Evolutionary conservation across 371 early-diverging fungal species (phyloP).

Genomic region (Coemansia sp.): DNA sequence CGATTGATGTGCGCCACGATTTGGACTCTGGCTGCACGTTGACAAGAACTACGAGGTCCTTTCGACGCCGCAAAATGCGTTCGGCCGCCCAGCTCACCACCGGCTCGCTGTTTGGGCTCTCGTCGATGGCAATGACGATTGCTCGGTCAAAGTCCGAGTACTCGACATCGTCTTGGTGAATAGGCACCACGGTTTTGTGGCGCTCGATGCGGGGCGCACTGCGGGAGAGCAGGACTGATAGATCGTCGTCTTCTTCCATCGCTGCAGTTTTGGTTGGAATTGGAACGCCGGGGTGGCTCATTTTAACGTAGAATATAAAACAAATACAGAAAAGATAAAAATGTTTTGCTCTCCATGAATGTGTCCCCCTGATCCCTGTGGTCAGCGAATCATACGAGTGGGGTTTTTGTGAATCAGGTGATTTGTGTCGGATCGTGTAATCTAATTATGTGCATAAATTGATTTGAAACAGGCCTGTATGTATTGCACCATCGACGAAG

Average conservation of each 20-base stretch:
- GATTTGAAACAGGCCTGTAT: background rate
- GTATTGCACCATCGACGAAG: background rate
- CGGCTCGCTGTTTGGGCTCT: constrained; percentile 39
- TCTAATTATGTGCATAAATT: background rate
- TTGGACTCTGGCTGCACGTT: constrained; percentile 51
- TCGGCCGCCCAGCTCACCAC: constrained; percentile 47
- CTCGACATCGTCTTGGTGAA: constrained; percentile 49
- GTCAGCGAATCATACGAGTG: background rate
- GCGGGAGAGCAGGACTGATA: constrained; percentile 43
- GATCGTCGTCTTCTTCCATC: constrained; percentile 50
- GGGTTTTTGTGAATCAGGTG: background rate
- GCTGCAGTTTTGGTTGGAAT: constrained; percentile 23
- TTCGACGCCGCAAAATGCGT: constrained; percentile 43
- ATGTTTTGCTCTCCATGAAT: background rate
- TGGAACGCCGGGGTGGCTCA: constrained; percentile 18
- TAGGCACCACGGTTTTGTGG: constrained; percentile 45
- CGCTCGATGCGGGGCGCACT: constrained; percentile 47
- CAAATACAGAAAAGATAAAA: background rate
- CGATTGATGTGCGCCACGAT: constrained; percentile 18
- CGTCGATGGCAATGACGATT: constrained; percentile 44
- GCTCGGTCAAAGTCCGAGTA: constrained; percentile 51
- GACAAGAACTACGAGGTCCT: constrained; percentile 45
- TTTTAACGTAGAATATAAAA: constrained; percentile 1
- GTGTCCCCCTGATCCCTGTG: background rate
- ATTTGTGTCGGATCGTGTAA: background rate